Conservation (phyloP, 2,329 filamentous ascomycete genomes). For the Colletotrichum filicis region DNA sequence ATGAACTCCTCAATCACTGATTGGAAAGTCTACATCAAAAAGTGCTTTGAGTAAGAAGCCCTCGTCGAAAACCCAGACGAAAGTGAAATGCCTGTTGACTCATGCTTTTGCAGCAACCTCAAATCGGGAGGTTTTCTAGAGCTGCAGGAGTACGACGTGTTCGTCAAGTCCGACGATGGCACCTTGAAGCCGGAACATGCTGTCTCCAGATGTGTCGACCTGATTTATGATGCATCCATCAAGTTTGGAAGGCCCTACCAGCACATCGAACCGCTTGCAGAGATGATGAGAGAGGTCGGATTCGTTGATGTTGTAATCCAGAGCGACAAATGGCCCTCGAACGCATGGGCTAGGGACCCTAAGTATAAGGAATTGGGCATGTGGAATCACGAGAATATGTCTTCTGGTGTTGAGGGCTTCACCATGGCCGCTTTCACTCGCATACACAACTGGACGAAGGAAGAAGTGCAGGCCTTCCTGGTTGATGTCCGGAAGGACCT, state of each 20-base stretch:
- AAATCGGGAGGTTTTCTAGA: slow-evolving; percentile 49
- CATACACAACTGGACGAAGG: slow-evolving; percentile 44
- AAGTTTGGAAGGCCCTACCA: slow-evolving; percentile 44
- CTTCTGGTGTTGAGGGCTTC: slow-evolving; percentile 45
- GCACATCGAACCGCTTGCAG: slow-evolving; percentile 40
- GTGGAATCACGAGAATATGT: slow-evolving; percentile 46
- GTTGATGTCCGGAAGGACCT: slow-evolving; percentile 45
- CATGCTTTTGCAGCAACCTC: slow-evolving; percentile 36
- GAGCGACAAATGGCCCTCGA: slow-evolving; percentile 53
- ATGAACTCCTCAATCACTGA: slow-evolving; percentile 34
- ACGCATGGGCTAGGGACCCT: slow-evolving; percentile 56
- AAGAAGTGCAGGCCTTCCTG: slow-evolving; percentile 47
- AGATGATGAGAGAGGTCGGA: slow-evolving; percentile 54
- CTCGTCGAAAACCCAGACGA: no score
- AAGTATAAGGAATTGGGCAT: slow-evolving; percentile 57
- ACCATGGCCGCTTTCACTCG: slow-evolving; percentile 51
- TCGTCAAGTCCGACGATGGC: slow-evolving; percentile 49
- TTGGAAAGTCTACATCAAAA: neutral
- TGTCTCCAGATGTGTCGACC: slow-evolving; percentile 34
- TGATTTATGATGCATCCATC: slow-evolving; percentile 42
- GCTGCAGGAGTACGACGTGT: slow-evolving; percentile 47
- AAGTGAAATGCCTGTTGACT: neutral
- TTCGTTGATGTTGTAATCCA: slow-evolving; percentile 57
- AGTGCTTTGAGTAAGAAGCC: neutral
- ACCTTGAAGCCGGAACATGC: slow-evolving; percentile 36